Base-by-base conservation (phyloP, 495 filamentous ascomycete genomes). In the Xylaria flabelliformis region DNA sequence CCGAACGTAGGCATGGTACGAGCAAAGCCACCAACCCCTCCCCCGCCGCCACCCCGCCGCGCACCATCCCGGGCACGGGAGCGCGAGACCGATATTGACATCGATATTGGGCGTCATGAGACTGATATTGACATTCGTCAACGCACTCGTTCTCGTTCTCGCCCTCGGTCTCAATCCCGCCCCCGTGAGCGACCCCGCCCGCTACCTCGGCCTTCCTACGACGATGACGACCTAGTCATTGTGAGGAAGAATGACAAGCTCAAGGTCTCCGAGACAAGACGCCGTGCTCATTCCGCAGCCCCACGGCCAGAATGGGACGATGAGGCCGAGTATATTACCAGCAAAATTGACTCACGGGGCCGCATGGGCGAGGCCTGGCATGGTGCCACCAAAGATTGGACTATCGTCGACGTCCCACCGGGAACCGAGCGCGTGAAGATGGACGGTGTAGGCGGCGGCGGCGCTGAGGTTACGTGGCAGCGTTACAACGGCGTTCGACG, bases 381-480 rank as follows among this genome's bases (percentile, higher is more conserved):
- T 75, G 91, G 91, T 68, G 87, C 85, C 34, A 93, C 91, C 50
- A 88, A 84, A 73, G 89, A 92, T 76, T 94, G 92, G 89, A 84
- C 87, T 64, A 92, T 94, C 68, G 88, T 94, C 26, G 92, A 95
- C 79, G 91, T 95, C 39, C 92, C 92, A 6, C 91, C 92, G 17
- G 92, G 92, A 66, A 95, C 92, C 0, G 88, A 91, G 78, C 85
- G 91, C 50, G 91, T 95, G 55, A 84, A 84, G 50, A 90, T 95
- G 87, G 91, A 95, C 75, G 91, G 91, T 70, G 85, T 87, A 24
- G 91, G 91, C 36, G 91, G 91, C 59, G 91, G 81, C 55, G 79
- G 79, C 24, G 86, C 91, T 74, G 92, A 93, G 73, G 87, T 93
- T 44, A 91, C 88, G 46, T 94, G 92, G 92, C 85, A 88, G 76